phyloP scores from a whole-genome alignment of 257 asterid species.

The Knoxia roxburghii region DNA sequence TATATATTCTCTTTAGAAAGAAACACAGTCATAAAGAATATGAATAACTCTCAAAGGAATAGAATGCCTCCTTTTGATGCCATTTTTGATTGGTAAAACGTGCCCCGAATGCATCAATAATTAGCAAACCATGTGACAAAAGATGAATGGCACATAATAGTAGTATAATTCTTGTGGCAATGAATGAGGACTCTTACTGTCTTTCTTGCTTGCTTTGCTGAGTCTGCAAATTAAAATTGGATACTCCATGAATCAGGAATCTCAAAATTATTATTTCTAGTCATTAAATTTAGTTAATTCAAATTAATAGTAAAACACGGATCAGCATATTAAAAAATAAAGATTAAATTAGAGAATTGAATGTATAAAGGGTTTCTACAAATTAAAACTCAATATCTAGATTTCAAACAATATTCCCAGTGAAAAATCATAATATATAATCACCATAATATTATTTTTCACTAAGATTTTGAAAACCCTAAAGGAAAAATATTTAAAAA shows the following conservation, averaged over 20 bases:
- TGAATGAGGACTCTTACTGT: slow-evolving; percentile 17
- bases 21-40: background rate
- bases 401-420: no score
- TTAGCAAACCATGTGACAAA: slow-evolving; percentile 36
- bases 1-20: background rate
- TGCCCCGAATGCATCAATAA: slow-evolving; percentile 8
- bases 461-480: no score
- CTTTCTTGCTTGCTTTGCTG: background rate
- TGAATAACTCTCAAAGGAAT: slow-evolving; percentile 4
- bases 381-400: no score
- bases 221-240: background rate
- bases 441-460: no score
- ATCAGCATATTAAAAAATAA: no score
- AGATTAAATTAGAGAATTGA: no score
- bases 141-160: slow-evolving; percentile 10
- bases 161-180: slow-evolving; percentile 14
- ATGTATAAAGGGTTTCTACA: no score
- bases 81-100: slow-evolving; percentile 14
- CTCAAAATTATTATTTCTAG: no score
- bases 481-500: no score
- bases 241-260: background rate
- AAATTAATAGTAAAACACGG: no score
- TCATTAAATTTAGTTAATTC: no score
- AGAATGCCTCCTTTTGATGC: slow-evolving; percentile 15
- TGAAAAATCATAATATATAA: no score